Conservation (phyloP, 2,329 filamentous ascomycete species). For the Orbilia oligospora region DNA sequence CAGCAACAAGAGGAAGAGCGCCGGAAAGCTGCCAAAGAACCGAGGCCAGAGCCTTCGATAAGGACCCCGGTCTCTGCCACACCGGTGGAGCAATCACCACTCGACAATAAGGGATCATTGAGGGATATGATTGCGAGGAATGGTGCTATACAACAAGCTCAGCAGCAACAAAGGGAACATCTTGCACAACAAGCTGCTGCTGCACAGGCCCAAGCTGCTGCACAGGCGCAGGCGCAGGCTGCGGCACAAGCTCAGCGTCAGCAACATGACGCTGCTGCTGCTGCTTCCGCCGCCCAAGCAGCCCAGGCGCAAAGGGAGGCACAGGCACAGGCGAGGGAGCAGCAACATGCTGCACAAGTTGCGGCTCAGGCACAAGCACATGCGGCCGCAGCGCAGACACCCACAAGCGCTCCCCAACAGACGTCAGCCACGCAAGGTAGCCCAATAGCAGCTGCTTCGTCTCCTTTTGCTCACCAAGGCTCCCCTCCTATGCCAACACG, state of each 20-base stretch:
- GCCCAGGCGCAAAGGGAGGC: slow-evolving; percentile 50
- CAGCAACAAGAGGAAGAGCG: slow-evolving; percentile 63
- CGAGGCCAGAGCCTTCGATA: slow-evolving; percentile 60
- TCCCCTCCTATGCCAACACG: slow-evolving; percentile 48
- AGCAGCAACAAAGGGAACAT: slow-evolving; percentile 69
- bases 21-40: slow-evolving; percentile 61
- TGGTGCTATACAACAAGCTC: slow-evolving; percentile 67
- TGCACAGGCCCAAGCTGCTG: slow-evolving; percentile 46
- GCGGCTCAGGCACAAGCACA: slow-evolving; percentile 37
- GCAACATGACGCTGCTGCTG: slow-evolving; percentile 21
- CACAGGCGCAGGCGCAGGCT: slow-evolving; percentile 50
- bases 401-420: slow-evolving; percentile 55
- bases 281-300: slow-evolving; percentile 36
- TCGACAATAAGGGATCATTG: slow-evolving; percentile 69
- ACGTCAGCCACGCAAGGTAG: slow-evolving; percentile 58
- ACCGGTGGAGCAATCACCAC: slow-evolving; percentile 67
- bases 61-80: slow-evolving; percentile 71
- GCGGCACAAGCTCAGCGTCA: slow-evolving; percentile 35
- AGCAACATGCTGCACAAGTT: slow-evolving; percentile 42
- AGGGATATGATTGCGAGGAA: slow-evolving; percentile 59
- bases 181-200: slow-evolving; percentile 67
- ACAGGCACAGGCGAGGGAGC: slow-evolving; percentile 47
- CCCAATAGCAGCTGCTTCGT: slow-evolving; percentile 54
- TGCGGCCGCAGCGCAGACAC: slow-evolving; percentile 37
- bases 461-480: slow-evolving; percentile 51